phyloP scores from a whole-genome alignment of 306 rosid genomes.

The Trifolium repens region DNA sequence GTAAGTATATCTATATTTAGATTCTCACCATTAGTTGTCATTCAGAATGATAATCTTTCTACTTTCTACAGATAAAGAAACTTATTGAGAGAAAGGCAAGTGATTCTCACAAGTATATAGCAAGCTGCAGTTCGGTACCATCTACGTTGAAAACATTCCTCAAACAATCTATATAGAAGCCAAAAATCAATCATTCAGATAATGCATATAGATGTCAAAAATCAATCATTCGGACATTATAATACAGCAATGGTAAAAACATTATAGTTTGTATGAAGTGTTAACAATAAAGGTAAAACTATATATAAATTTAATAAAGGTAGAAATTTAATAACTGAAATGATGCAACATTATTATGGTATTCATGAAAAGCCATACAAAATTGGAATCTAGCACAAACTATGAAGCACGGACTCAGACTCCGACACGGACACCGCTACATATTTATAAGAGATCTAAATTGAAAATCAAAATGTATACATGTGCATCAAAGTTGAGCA shows the following conservation, averaged over 20 bases:
- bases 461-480: too few relatives aligned
- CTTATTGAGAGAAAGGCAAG: conserved; percentile 27
- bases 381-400: conserved; percentile 14
- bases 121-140: conserved; percentile 99
- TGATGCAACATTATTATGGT: not conserved
- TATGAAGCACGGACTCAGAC: too few relatives aligned
- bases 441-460: too few relatives aligned
- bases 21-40: conserved; percentile 19
- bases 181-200: conserved; percentile 54
- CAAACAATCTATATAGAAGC: conserved; percentile 75
- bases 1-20: not conserved
- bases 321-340: conserved; percentile 12
- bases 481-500: too few relatives aligned
- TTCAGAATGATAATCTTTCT: conserved; percentile 26
- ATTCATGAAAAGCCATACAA: conserved; percentile 20
- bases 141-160: conserved; percentile 98
- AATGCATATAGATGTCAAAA: conserved; percentile 56
- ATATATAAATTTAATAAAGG: not conserved
- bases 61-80: conserved; percentile 16
- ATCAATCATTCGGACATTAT: not conserved
- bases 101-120: conserved; percentile 85
- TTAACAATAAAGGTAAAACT: conserved; percentile 7
- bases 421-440: too few relatives aligned
- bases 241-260: conserved; percentile 19
- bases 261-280: conserved; percentile 2